These are phyloP conservation scores for Calocybe cyanea DNA, from an alignment of 768 basidiomycete genomes.

Conservation along the genomic window DNA sequence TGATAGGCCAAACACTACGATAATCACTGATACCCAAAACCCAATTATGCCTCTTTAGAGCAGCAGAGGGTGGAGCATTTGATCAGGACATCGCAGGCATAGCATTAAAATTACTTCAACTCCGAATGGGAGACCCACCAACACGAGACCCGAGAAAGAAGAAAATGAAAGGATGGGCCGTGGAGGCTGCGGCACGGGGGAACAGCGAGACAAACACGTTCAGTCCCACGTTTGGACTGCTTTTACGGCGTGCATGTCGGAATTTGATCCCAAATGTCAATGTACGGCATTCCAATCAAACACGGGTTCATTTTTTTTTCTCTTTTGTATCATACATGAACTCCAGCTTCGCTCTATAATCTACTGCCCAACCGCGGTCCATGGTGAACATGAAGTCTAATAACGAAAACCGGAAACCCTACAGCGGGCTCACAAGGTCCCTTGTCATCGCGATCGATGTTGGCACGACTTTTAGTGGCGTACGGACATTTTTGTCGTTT, in stretches of 20 bases:
- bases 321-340: slow-evolving; percentile 11
- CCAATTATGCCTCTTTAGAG: slow-evolving; percentile 15
- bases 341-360: slow-evolving; percentile 7
- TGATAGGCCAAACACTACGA: slow-evolving; percentile 34
- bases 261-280: slow-evolving; percentile 12
- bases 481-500: slow-evolving; percentile 23
- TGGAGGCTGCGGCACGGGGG: slow-evolving; percentile 9
- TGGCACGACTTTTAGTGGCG: slow-evolving; percentile 81
- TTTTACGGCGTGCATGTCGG: slow-evolving; percentile 16
- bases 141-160: slow-evolving; percentile 12
- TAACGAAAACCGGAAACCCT: slow-evolving; percentile 69
- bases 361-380: slow-evolving; percentile 4
- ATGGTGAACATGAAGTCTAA: slow-evolving; percentile 18
- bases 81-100: slow-evolving; percentile 15
- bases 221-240: too few relatives aligned
- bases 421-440: slow-evolving; percentile 56
- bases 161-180: slow-evolving; percentile 2
- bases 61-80: slow-evolving; percentile 13
- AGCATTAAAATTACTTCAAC: slow-evolving; percentile 12
- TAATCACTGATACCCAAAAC: slow-evolving; percentile 31
- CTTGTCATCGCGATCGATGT: slow-evolving; percentile 79
- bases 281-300: slow-evolving; percentile 17
- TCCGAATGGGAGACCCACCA: slow-evolving; percentile 10
- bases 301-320: slow-evolving; percentile 15
- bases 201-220: slow-evolving; percentile 5